Conservation (phyloP, 2,329 filamentous ascomycete species). For the Ascochyta viciae-villosae region DNA sequence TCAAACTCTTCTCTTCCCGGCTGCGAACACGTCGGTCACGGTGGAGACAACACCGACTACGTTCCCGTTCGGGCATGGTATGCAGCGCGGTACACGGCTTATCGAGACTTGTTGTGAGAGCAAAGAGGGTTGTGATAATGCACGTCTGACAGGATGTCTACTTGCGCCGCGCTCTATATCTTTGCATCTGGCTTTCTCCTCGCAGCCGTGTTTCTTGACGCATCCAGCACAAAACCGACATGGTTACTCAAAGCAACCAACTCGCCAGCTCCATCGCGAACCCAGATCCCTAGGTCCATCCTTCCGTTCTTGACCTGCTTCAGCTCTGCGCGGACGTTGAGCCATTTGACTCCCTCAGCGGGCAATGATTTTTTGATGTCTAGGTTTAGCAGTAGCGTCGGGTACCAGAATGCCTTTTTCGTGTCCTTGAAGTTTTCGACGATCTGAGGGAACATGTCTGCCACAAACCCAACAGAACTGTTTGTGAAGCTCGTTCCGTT, state of each 20-base stretch:
- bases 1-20: constrained; percentile 5
- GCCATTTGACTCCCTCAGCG: constrained; percentile 72
- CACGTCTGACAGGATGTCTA: background rate
- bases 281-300: constrained; percentile 75
- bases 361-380: constrained; percentile 79
- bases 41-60: background rate
- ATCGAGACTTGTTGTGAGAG: background rate
- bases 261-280: constrained; percentile 69
- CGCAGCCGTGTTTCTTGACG: constrained; percentile 68
- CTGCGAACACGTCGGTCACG: background rate
- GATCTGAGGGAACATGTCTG: constrained; percentile 73
- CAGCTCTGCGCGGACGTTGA: constrained; percentile 69
- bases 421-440: constrained; percentile 58
- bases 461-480: constrained; percentile 68
- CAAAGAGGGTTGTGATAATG: background rate
- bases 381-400: constrained; percentile 75
- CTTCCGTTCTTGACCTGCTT: constrained; percentile 75
- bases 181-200: constrained; percentile 51
- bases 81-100: background rate
- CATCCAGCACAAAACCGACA: constrained; percentile 68
- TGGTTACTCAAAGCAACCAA: constrained; percentile 73
- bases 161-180: constrained; percentile 34
- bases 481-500: constrained; percentile 70
- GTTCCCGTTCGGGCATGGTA: background rate
- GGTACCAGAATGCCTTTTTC: constrained; percentile 69